Evolutionary conservation across 257 asterid species (phyloP), one percentile per base, ranked within the genome.

Genomic region (Anisodus tanguticus): DNA sequence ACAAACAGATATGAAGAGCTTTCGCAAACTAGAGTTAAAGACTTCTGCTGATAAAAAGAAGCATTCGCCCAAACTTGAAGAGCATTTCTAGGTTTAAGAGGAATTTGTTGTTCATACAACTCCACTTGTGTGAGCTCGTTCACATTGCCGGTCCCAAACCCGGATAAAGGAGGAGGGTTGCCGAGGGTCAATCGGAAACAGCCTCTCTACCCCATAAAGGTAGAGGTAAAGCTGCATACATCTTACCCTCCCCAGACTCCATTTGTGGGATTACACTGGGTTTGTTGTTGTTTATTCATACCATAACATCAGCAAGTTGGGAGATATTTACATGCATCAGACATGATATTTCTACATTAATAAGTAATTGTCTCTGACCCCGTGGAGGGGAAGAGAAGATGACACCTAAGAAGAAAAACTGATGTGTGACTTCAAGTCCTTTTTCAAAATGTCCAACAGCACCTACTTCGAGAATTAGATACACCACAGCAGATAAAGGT

Each of bases 331-430:
- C 13, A 76, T 51, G 63, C 81, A 51, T 53, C 26, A 70, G 2
- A 51, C 81, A 51, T 49, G 47, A 45, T 3, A 4, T 76, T 51
- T 76, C 63, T 76, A 57, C 63, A 76, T 51, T 22, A 71, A n/a
- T 31, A 76, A 13, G 62, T 76, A 76, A 53, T 26, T 76, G 45
- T 51, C 62, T 22, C 60, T 76, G 11, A 45, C 58, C 45, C 81
- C 4, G 26, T 22, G 26, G 22, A 76, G 80, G 60, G 79, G 60
- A 47, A 70, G 60, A 49, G 55, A 72, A 72, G 80, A 47, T 72
- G 41, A 74, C 13, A 35, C 47, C 81, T 31, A 76, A 16, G 41
- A 12, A 74, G 53, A 69, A 69, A 15, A 51, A 76, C 12, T 51
- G 47, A 7, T 76, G 11, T 51, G 63, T 53, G 7, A 74, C 31